Evolutionary conservation across 352 stramenopile genomes (phyloP), one percentile per base, ranked within the genome.

Genomic region (Pythium vanterpoolii): DNA sequence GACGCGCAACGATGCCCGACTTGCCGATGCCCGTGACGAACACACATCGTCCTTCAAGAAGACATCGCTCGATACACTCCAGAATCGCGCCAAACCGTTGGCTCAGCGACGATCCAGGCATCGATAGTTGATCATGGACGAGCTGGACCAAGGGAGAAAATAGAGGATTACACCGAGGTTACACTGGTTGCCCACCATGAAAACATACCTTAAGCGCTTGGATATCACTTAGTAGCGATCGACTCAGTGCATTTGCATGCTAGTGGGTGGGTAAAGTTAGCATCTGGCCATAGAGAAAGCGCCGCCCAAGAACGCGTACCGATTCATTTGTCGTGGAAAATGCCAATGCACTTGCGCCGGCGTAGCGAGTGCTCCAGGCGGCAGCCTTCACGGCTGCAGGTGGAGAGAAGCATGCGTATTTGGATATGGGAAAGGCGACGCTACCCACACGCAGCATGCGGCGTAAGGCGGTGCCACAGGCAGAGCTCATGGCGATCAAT

Each of bases 11-110:
- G 19, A 89, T 81, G 19, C 77, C 82, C 3, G 85, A 94, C 62
- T 94, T 94, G 62, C 85, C 85, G 18, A 94, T 87, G 18, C 85
- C 85, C 6, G 80, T 91, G 24, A 86, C 69, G 56, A 80, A 91
- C 21, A 94, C 64, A 14, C 72, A 66, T 16, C 69, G 59, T 36
- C 73, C 58, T 23, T 86, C 64, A 19, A 76, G 59, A 5, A 76
- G 69, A 23, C 80, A 89, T n/a, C 72, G 55, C 49, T 76, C 42
- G 5, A 94, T 36, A 3, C 61, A 57, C 48, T 54, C 48, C 9
- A 84, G 51, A 10, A 63, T 71, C 6, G 48, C 50, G 2, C 72
- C 52, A 11, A 90, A 83, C 5, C 50, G 63, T 9, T 61, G 27
- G 6, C 60, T 52, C 1, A 72, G 47, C 10, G 55, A 30, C 5